Evolutionary conservation across 2,329 filamentous ascomycete genomes (phyloP), one percentile per base, ranked within the genome.

Genomic region (Zymoseptoria pseudotritici): DNA sequence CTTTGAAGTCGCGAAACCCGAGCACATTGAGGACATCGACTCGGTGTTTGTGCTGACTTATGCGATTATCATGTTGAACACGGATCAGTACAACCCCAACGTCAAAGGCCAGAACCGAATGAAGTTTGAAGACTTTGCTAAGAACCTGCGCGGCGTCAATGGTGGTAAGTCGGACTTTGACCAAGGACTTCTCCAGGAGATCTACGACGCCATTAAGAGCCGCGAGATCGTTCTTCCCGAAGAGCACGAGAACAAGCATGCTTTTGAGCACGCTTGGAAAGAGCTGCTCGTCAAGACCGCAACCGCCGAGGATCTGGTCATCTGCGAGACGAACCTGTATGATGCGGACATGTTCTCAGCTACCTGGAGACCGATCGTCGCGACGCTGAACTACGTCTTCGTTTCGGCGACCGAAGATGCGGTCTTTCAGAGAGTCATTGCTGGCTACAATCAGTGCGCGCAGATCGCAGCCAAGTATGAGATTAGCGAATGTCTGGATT

Each of bases 361-460:
- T 21, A 97, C 92, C 0, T 99, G 95, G 94, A 91, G 86, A 72
- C 93, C 95, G 0, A 91, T 99, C 55, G 83, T 99, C 46, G 92
- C 94, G 3, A 97, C 95, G 0, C 79, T 99, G 58, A 95, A 94
- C 11, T 99, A 97, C 71, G 94, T 99, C 3, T 99, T 99, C 78
- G 96, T 97, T 88, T 97, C 93, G 42, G 95, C 95, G 17, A 96
- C 91, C 0, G 95, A 99, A 70, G 94, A 99, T 73, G 85, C 93
- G 0, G 94, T 99, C 2, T 99, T 96, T 72, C 90, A 90, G 42
- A 86, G 94, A 61, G 89, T 99, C 19, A 91, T 97, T 26, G 90
- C 90, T 54, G 94, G 94, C 1, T 99, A 99, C 70, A 91, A 96
- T 68, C 93, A 99, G 74, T 97, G 93, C 73, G 92, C 94, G 19